Evolutionary conservation across 495 filamentous ascomycete genomes (phyloP).

Genomic region (Aspergillus egyptiacus): DNA sequence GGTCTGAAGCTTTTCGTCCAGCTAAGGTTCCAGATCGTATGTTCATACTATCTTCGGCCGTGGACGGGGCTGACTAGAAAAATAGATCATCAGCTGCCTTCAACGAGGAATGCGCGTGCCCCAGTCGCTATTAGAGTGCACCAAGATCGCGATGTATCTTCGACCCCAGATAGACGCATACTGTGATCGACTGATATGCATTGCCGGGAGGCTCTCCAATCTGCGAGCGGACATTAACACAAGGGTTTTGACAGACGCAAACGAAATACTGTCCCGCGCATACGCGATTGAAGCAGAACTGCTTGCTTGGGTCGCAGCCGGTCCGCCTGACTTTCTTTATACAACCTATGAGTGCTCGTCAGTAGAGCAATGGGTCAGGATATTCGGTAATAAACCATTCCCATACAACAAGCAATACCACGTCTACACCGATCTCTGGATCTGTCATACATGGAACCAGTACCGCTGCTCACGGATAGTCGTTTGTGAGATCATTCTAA

Average conservation of each 20-base stretch:
- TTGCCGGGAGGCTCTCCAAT: conserved; percentile 38
- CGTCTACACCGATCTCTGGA: conserved; percentile 52
- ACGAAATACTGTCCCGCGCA: conserved; percentile 40
- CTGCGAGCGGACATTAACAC: conserved; percentile 41
- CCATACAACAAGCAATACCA: conserved; percentile 54
- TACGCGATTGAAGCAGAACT: conserved; percentile 48
- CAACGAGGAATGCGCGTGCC: conserved; percentile 34
- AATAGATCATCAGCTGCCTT: conserved; percentile 37
- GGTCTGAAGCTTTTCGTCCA: conserved; percentile 54
- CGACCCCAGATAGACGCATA: conserved; percentile 30
- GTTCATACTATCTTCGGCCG: conserved; percentile 6
- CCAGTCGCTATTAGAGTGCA: conserved; percentile 29
- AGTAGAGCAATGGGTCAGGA: conserved; percentile 17
- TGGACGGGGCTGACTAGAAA: background rate
- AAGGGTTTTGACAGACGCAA: conserved; percentile 30
- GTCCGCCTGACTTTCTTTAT: conserved; percentile 37
- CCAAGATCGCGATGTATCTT: conserved; percentile 31
- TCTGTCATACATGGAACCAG: conserved; percentile 54
- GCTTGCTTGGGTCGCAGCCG: conserved; percentile 33
- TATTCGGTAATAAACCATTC: conserved; percentile 21
- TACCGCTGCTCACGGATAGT: conserved; percentile 57
- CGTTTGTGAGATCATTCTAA: conserved; percentile 47
- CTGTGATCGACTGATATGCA: conserved; percentile 32
- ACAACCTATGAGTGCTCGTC: conserved; percentile 23
- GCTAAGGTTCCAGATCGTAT: conserved; percentile 44